phyloP scores from a whole-genome alignment of 2,329 filamentous ascomycete genomes.

The Trichoderma guizhouense region DNA sequence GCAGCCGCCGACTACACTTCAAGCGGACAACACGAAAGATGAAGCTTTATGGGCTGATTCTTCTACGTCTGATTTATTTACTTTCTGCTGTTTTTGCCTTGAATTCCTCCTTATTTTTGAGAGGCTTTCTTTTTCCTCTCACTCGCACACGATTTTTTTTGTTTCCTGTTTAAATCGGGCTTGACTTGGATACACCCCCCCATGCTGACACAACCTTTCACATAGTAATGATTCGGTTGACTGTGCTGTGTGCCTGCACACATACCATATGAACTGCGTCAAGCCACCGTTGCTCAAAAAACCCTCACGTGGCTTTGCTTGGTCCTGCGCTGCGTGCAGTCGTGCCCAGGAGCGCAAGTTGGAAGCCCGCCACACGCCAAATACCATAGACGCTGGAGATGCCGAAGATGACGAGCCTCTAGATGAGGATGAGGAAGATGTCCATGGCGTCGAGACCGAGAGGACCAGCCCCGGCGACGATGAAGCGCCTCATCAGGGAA shows the following conservation, averaged over 20 bases:
- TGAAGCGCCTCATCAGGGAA: constrained; percentile 56
- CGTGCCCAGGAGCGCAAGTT: constrained; percentile 91
- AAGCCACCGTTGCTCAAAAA: constrained; percentile 90
- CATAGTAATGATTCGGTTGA: constrained; percentile 87
- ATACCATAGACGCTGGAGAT: constrained; percentile 64
- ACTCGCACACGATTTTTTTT: neutral
- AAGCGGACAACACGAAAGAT: neutral
- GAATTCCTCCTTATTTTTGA: neutral
- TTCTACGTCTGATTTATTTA: neutral
- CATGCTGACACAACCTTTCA: neutral
- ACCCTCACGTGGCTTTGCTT: constrained; percentile 93
- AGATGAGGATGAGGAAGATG: constrained; percentile 70
- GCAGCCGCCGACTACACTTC: neutral
- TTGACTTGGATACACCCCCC: neutral
- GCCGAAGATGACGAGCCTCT: constrained; percentile 60
- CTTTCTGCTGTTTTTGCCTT: neutral
- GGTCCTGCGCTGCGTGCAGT: constrained; percentile 95
- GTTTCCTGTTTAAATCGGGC: neutral
- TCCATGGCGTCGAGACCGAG: constrained; percentile 53
- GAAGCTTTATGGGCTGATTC: neutral
- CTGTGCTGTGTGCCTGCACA: constrained; percentile 90
- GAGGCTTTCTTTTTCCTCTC: neutral
- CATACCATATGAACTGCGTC: constrained; percentile 98
- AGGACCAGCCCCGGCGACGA: constrained; percentile 63
- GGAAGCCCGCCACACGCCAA: constrained; percentile 83